Conservation (phyloP, 441 rosid species). For the Populus tomentosa region DNA sequence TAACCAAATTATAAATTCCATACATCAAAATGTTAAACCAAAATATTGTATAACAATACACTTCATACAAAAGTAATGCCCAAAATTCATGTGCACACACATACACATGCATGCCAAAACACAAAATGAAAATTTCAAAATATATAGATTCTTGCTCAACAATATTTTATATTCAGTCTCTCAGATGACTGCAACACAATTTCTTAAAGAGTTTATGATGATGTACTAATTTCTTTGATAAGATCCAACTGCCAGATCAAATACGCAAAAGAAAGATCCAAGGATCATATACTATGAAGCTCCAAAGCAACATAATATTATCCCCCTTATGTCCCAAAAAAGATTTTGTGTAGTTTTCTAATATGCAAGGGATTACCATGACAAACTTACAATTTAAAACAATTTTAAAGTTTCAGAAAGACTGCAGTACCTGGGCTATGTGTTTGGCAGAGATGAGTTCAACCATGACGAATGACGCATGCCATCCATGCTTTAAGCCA, state of each 20-base stretch:
- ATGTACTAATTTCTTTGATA: not conserved
- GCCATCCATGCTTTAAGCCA: slow-evolving; percentile 98
- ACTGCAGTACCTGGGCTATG: slow-evolving; percentile 77
- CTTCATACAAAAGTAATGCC: not conserved
- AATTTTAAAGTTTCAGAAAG: not conserved
- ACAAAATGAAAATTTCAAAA: not conserved
- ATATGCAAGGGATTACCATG: not conserved
- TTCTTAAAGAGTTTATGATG: not conserved
- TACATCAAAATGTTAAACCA: not conserved
- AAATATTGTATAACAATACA: not conserved
- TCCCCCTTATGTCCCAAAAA: no score
- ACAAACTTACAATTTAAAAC: not conserved
- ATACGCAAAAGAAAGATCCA: not conserved
- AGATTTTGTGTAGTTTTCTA: not conserved
- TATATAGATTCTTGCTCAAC: not conserved
- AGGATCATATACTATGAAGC: no score
- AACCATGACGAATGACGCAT: slow-evolving; percentile 97
- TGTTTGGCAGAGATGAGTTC: slow-evolving; percentile 98
- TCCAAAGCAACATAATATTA: no score
- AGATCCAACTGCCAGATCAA: not conserved
- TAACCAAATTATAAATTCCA: not conserved
- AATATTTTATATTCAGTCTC: not conserved
- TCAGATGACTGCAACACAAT: not conserved
- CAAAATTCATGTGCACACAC: not conserved
- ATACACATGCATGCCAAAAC: not conserved